Base-by-base conservation (phyloP, 2,329 filamentous ascomycete genomes). In the Apiospora koreana region DNA sequence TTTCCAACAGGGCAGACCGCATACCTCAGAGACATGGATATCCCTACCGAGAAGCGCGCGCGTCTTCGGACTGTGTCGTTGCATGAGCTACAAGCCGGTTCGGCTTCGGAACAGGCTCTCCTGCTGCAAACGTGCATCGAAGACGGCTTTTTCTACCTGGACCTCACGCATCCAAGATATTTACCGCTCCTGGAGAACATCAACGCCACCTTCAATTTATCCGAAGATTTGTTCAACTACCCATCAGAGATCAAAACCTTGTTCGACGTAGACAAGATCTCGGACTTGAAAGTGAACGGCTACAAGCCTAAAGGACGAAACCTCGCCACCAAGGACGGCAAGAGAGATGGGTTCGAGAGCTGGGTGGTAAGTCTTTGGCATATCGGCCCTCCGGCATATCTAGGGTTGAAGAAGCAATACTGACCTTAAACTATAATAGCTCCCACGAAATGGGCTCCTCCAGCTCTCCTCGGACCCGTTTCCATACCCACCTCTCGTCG, bases 221-320 rank as follows among this genome's bases (percentile, higher is more conserved):
- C 68, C 54, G n/a, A 69, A 25, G 18, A 38, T 16, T 38, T 65
- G n/a, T 69, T 65, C 21, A 18, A 50, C 9, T 65, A 50, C 35
- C 18, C 38, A 4, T 42, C 25, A 9, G 68, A 43, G 4, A 9
- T 65, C 16, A 69, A 69, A 38, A 65, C 6, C 42, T 31, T 48
- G 28, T 69, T 50, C 25, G 68, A 69, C 38, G 68, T 69, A 18
- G 68, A 69, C 42, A 38, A 65, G 42, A 10, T 69, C 25, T 69
- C 68, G 21, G 50, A 65, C n/a, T 25, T 48, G 4, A 69, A 69
- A 25, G 23, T 65, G 25, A 69, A 69, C 18, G 54, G 68, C 3
- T 69, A 69, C 42, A 69, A 69, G 41, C 68, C 68, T 10, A 69
- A 64, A n/a, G 68, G 68, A 10, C 38, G 68, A 10, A 69, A 69